Evolutionary conservation across 257 asterid genomes (phyloP).

Genomic region (Solanum medicagineum): DNA sequence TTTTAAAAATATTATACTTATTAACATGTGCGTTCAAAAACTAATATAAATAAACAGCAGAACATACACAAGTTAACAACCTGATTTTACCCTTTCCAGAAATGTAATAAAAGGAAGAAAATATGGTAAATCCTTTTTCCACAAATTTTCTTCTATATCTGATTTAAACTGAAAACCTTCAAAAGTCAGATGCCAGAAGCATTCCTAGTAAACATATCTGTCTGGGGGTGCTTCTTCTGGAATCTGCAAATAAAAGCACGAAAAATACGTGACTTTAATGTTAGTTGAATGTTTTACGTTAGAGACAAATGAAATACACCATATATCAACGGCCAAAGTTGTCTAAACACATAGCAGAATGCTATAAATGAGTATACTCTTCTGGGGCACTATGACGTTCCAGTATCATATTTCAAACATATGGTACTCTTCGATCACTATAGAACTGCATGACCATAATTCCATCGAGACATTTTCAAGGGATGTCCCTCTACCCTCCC

Average conservation of each 20-base stretch:
- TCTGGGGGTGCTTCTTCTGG: conserved; percentile 69
- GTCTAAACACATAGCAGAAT: background rate
- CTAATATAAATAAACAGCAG: background rate
- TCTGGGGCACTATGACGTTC: background rate
- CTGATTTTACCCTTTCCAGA: background rate
- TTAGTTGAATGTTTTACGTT: background rate
- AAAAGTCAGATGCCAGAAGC: background rate
- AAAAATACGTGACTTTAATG: background rate
- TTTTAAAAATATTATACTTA: no score
- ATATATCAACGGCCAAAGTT: background rate
- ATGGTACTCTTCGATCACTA: background rate
- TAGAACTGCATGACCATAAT: background rate
- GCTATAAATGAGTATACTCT: background rate
- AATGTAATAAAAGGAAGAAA: background rate
- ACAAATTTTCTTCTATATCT: background rate
- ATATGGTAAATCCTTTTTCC: background rate
- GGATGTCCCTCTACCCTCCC: no score
- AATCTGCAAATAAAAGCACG: conserved; percentile 28
- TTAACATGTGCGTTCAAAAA: no score
- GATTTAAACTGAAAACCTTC: background rate
- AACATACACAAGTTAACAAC: background rate
- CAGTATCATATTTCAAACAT: background rate
- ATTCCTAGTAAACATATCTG: conserved; percentile 22
- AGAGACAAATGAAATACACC: background rate
- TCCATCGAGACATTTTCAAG: background rate